phyloP scores from a whole-genome alignment of 768 basidiomycete species.

The Tulasnella sp. region DNA sequence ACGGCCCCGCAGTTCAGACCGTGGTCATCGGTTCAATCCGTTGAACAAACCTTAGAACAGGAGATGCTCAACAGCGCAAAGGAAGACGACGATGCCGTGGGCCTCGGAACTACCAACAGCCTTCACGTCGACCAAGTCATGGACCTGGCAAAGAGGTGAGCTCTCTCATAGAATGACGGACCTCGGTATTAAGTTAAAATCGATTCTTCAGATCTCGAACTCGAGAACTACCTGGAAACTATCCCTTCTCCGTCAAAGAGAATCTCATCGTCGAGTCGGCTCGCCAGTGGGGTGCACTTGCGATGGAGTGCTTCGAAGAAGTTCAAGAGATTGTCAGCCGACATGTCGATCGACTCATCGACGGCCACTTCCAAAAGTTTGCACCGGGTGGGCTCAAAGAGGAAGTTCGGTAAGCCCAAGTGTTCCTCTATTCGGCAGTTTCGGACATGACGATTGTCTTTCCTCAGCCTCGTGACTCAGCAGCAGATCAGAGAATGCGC shows the following conservation, averaged over 20 bases:
- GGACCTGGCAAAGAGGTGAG: slow-evolving; percentile 37
- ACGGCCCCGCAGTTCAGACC: slow-evolving; percentile 20
- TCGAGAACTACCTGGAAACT: slow-evolving; percentile 68
- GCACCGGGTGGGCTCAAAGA: slow-evolving; percentile 1
- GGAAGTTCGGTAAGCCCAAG: not conserved
- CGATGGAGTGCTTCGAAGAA: slow-evolving; percentile 23
- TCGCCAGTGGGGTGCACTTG: slow-evolving; percentile 24
- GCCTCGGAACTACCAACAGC: slow-evolving; percentile 48
- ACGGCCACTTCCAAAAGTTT: slow-evolving; percentile 40
- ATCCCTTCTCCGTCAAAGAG: slow-evolving; percentile 58
- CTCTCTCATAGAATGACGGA: not conserved
- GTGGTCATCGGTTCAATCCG: not conserved
- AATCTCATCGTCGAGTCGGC: slow-evolving; percentile 29
- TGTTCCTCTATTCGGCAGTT: not conserved
- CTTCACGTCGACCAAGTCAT: slow-evolving; percentile 39
- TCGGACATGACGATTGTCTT: not conserved
- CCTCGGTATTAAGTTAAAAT: not conserved
- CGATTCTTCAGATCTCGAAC: slow-evolving; percentile 59
- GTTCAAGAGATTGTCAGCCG: slow-evolving; percentile 46
- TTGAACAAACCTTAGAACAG: not conserved
- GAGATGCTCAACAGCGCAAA: slow-evolving; percentile 33
- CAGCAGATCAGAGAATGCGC: slow-evolving; percentile 20
- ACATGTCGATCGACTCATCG: slow-evolving; percentile 56
- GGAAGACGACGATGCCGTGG: slow-evolving; percentile 45
- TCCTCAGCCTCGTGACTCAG: not conserved